Base-by-base conservation (phyloP, 495 filamentous ascomycete species). In the Tuber aestivum region DNA sequence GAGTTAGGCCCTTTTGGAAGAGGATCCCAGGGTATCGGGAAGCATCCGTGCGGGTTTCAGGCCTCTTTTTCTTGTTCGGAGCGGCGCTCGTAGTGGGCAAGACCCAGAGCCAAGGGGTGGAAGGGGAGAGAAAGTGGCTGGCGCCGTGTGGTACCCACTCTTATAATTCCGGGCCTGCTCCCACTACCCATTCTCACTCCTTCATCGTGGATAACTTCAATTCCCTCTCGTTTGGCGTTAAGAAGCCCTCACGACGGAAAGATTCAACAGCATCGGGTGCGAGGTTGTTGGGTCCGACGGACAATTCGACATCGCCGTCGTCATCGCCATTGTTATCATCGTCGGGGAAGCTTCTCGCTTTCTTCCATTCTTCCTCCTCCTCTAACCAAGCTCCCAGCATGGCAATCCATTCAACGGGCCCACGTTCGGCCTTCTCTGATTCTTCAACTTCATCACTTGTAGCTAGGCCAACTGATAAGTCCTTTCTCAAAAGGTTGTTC, bases 41-140 rank as follows among this genome's bases (percentile, higher is more conserved):
- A 79, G 73, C 73, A 75, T 79, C 78, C 72, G 78, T 79, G 78
- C 78, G 78, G 50, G 78, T 79, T 79, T 79, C 78, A 79, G 77
- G 76, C 70, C 41, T 70, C 56, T 78, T 78, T 72, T 77, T 73
- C 75, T 77, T 77, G 74, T 40, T 71, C 41, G 75, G 42, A 42
- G 56, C 56, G 35, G 27, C 56, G 35, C 56, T 18, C 56, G 18
- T 65, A 65, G 56, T 27, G 27, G 56, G 56, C 56, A 20, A 65
- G 56, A 65, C 56, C 56, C 56, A 65, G n/a, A 65, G 56, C 56
- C 56, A 65, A 65, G 56, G 56, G 56, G 56, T 35, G 3, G 27
- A 65, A 18, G 56, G 56, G 27, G 27, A 18, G 14, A 32, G 27
- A 65, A 65, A 35, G 56, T 65, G 56, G 56, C 27, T 65, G 56